Base-by-base conservation (phyloP, 2,329 filamentous ascomycete genomes). In the Exserohilum rostratum region DNA sequence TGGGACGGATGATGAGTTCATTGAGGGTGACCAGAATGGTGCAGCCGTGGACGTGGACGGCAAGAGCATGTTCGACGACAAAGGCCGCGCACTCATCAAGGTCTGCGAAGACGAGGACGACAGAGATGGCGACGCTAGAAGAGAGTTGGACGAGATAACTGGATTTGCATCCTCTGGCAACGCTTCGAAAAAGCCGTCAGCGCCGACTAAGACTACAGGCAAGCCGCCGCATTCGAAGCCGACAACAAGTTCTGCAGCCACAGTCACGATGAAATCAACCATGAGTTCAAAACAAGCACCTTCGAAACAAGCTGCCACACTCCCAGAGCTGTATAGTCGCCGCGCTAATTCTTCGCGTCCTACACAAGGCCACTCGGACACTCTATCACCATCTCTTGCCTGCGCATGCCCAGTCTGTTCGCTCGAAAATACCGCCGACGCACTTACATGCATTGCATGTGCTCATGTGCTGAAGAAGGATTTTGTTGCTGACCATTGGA, bases 91-190 rank as follows among this genome's bases (percentile, higher is more conserved):
- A 11, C 81, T 96, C 80, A 78, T 93, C 57, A 89, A 85, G 64
- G 85, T 95, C 1, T 95, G 91, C 68, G 88, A 87, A 57, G 88
- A 89, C 39, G 88, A 91, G 59, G 81, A 82, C 53, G 70, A 75
- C 20, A 66, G 71, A 2, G 80, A 73, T 25, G 65, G 58, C 27
- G 58, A 74, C 46, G 69, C 69, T 13, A 60, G 44, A 39, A 80
- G 83, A 27, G 89, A 96, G 73, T 77, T 91, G 64, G 79, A 82
- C 12, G 90, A 96, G 71, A 77, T 95, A 46, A 82, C 82, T 47
- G 79, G 78, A 15, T 72, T 85, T 20, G 57, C 56, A 17, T 40
- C 57, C 20, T n/a, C 35, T 18, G 40, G 53, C 50, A 61, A 11
- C 54, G 53, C n/a, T 61, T 46, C 20, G 10, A 29, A 44, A 4